These are phyloP conservation scores for Clarireedia homoeocarpa DNA, from an alignment of 2,329 filamentous ascomycete genomes.

Conservation along the genomic window DNA sequence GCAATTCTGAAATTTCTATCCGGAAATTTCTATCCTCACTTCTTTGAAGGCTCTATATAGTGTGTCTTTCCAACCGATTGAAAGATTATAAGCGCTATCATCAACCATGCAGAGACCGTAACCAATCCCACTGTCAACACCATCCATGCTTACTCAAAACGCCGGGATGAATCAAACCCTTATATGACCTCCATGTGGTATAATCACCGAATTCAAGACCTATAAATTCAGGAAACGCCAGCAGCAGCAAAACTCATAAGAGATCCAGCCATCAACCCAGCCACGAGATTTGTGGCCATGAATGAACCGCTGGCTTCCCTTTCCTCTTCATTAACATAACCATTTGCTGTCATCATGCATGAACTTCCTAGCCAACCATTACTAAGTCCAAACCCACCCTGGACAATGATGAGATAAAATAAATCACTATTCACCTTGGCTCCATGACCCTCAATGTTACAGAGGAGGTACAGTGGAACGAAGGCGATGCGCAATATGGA, in stretches of 20 bases:
- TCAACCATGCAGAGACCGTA: too few species aligned
- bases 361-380: slow-evolving; percentile 83
- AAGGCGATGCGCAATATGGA: slow-evolving; percentile 60
- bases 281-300: slow-evolving; percentile 87
- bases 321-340: slow-evolving; percentile 76
- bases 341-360: slow-evolving; percentile 84
- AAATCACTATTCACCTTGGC: slow-evolving; percentile 70
- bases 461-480: slow-evolving; percentile 80
- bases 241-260: slow-evolving; percentile 75
- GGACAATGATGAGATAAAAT: slow-evolving; percentile 81
- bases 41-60: too few species aligned
- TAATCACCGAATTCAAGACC: background rate
- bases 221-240: slow-evolving; percentile 4
- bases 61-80: too few species aligned
- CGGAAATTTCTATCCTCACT: too few species aligned
- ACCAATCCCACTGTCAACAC: too few species aligned
- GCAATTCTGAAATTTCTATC: too few species aligned
- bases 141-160: background rate
- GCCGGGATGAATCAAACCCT: background rate
- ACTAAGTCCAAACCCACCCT: slow-evolving; percentile 73
- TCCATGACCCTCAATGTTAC: slow-evolving; percentile 74
- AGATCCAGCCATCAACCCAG: slow-evolving; percentile 77
- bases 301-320: slow-evolving; percentile 85
- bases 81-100: too few species aligned
- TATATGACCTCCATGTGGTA: background rate